Evolutionary conservation across 2,329 filamentous ascomycete species (phyloP).

Genomic region (Endoconidiophora polonica): DNA sequence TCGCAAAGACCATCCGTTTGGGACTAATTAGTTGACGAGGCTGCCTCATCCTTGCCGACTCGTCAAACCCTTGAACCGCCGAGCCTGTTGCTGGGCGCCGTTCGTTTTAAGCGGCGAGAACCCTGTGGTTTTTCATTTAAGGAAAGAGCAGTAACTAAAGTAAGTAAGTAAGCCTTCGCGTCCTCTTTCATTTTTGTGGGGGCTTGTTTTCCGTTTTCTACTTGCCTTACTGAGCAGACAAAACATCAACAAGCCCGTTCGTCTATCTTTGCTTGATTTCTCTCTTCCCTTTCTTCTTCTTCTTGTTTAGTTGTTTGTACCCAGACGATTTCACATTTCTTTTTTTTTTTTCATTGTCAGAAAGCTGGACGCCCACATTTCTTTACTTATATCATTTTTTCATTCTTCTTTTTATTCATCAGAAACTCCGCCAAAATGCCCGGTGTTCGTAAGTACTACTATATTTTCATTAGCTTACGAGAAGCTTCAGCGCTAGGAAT

Average conservation of each 20-base stretch:
- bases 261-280: not conserved
- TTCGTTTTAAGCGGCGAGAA: too few species aligned
- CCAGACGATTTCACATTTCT: not conserved
- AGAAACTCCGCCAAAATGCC: constrained; percentile 6
- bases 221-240: not conserved
- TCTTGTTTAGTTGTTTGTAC: not conserved
- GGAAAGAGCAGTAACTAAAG: too few species aligned
- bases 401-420: not conserved
- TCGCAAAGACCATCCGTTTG: too few species aligned
- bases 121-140: too few species aligned
- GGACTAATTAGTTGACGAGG: too few species aligned
- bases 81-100: too few species aligned
- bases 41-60: too few species aligned
- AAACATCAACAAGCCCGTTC: constrained; percentile 6
- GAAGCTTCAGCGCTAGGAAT: not conserved
- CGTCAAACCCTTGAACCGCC: too few species aligned
- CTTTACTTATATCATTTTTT: constrained; percentile 4
- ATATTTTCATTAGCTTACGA: too few species aligned
- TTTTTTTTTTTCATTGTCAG: not conserved
- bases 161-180: too few species aligned
- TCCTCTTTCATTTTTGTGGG: too few species aligned
- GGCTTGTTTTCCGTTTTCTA: too few species aligned
- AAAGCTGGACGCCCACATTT: not conserved
- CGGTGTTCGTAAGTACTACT: constrained; percentile 11
- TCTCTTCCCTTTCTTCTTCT: constrained; percentile 3